Evolutionary conservation across 139 green algal genomes (phyloP).

Genomic region (Chlamydomonas sphaeroides): DNA sequence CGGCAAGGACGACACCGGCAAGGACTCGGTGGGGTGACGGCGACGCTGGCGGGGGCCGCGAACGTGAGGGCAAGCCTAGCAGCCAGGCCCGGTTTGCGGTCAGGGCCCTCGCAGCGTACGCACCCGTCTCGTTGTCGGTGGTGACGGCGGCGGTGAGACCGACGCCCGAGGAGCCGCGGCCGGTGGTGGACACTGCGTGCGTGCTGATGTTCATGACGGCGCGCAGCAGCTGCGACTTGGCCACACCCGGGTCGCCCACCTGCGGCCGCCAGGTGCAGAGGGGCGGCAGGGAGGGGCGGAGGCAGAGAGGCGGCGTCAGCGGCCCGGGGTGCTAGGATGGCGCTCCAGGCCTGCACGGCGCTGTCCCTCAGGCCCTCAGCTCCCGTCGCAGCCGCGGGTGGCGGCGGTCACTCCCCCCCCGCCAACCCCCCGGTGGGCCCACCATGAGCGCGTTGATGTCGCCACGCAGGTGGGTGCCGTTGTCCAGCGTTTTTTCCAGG

Average conservation of each 20-base stretch:
- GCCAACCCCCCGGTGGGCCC: background rate
- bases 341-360: no score
- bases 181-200: constrained; percentile 94
- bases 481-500: constrained; percentile 72
- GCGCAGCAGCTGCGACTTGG: constrained; percentile 96
- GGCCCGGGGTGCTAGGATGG: no score
- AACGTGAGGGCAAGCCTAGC: no score
- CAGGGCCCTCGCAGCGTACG: background rate
- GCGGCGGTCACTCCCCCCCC: no score
- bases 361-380: no score
- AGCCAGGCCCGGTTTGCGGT: no score
- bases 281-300: no score
- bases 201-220: constrained; percentile 95
- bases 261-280: background rate
- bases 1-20: no score
- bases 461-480: constrained; percentile 92
- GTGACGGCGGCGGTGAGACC: constrained; percentile 98
- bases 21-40: no score
- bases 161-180: constrained; percentile 94
- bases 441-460: constrained; percentile 98
- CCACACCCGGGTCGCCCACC: constrained; percentile 74
- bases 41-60: no score
- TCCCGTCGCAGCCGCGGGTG: no score
- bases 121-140: constrained; percentile 73
- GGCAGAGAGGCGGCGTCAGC: no score